Evolutionary conservation across 2,329 filamentous ascomycete genomes (phyloP).

Genomic region (Aspergillus thermomutatus): DNA sequence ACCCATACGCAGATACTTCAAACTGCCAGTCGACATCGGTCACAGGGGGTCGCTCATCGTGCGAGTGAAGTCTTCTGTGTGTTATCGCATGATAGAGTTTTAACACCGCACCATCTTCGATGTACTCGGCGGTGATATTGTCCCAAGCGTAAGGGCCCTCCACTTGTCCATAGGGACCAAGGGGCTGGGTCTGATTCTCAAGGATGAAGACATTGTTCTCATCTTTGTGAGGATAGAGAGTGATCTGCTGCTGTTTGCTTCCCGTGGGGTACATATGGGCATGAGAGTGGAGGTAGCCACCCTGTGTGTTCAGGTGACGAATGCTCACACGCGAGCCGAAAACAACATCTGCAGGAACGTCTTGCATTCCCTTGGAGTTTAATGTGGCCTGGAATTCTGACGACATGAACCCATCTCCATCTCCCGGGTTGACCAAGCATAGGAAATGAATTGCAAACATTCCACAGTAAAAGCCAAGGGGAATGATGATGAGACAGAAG

Average conservation of each 20-base stretch:
- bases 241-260: constrained; percentile 98
- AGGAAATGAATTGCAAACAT: constrained; percentile 98
- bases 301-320: constrained; percentile 94
- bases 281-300: constrained; percentile 96
- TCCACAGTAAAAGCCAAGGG: constrained; percentile 83
- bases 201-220: constrained; percentile 94
- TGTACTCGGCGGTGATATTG: constrained; percentile 61
- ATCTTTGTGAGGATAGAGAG: constrained; percentile 97
- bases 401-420: constrained; percentile 99
- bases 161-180: constrained; percentile 72
- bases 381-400: constrained; percentile 97
- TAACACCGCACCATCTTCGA: constrained; percentile 77
- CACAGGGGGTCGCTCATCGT: constrained; percentile 81
- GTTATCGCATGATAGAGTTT: constrained; percentile 81
- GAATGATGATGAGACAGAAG: constrained; percentile 90
- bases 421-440: constrained; percentile 88
- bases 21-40: constrained; percentile 92
- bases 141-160: constrained; percentile 85
- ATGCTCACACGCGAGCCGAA: constrained; percentile 83
- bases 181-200: constrained; percentile 93
- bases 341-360: constrained; percentile 86
- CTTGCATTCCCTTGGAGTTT: constrained; percentile 94
- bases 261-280: constrained; percentile 95
- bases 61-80: constrained; percentile 87
- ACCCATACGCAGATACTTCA: constrained; percentile 94